Percentiles rank a stretch among this genome's conserved stretches.
phyloP scores from a whole-genome alignment of 345 rosid species.

The Linum tenue region DNA sequence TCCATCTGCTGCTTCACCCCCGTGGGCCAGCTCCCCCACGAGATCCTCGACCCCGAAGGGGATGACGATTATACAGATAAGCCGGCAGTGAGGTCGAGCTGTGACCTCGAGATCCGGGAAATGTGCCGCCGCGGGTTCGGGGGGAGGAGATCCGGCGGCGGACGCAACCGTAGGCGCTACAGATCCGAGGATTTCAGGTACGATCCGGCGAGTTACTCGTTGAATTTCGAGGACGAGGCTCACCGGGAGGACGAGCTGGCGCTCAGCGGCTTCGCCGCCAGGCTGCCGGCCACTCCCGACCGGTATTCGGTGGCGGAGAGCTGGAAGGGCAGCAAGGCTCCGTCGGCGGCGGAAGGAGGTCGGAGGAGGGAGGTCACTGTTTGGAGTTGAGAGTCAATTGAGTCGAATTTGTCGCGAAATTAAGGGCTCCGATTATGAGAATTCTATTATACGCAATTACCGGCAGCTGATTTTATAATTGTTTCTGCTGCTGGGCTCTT shows the following conservation, averaged over 20 bases:
- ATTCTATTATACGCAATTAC: too few relatives aligned
- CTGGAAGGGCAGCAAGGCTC: neutral
- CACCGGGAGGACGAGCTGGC: slow-evolving; percentile 32
- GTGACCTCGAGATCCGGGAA: slow-evolving; percentile 34
- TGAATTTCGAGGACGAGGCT: slow-evolving; percentile 53
- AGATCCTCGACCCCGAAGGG: slow-evolving; percentile 15
- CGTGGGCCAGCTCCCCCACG: slow-evolving; percentile 2
- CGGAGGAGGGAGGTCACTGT: neutral
- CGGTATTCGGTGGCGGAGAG: neutral
- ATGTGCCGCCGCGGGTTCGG: slow-evolving; percentile 32
- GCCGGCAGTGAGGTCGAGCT: slow-evolving; percentile 34
- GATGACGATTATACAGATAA: slow-evolving; percentile 10
- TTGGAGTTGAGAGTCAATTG: neutral
- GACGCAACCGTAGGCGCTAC: slow-evolving; percentile 23
- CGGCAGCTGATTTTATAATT: too few relatives aligned
- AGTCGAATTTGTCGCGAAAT: too few relatives aligned
- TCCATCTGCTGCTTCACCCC: slow-evolving; percentile 38
- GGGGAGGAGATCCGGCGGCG: slow-evolving; percentile 16
- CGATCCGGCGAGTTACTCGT: slow-evolving; percentile 55
- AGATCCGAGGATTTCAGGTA: slow-evolving; percentile 46
- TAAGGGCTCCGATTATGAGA: too few relatives aligned
- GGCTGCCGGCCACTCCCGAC: slow-evolving; percentile 48
- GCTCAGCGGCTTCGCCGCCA: slow-evolving; percentile 30
- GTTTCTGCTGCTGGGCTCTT: too few relatives aligned
- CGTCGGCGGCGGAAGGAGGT: neutral